Base-by-base conservation (phyloP, 1,284 basidiomycete genomes). In the Ceratobasidium sp. region DNA sequence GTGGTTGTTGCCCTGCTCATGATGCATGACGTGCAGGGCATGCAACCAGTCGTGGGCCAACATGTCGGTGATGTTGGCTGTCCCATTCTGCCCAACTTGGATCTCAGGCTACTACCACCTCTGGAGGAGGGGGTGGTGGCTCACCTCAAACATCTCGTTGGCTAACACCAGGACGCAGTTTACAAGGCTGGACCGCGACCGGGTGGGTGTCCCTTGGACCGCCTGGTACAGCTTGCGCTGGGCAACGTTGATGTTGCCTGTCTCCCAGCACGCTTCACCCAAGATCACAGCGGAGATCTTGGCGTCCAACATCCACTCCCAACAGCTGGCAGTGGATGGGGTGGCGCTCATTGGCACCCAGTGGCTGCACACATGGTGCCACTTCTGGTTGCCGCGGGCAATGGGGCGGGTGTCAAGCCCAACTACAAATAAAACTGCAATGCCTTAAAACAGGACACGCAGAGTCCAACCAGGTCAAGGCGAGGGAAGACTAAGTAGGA, bases 181-280 rank as follows among this genome's bases (percentile, higher is more conserved):
- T 1, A 15, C 15, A 2, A 61, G 58, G 58, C 18, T n/a, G 13
- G 58, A 61, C n/a, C 28, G 39, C 13, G 28, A 33, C 15, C 13
- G 2, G 26, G 15, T 18, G 18, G 58, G 58, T 3, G 18, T 33
- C 15, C 13, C 13, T 33, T 40, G 58, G 5, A 40, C 58, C 28
- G 15, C 58, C 58, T 61, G 28, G 39, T 33, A 61, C 39, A 61
- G 58, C 28, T 33, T 13, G 26, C 58, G 58, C 58, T 61, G 58
- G 12, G n/a, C 58, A 13, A 33, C 58, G 28, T 61, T 61, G 28
- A 61, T n/a, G 15, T 28, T n/a, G 58, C 58, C 58, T 10, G 39
- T 61, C 58, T 33, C 58, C 58, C 58, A 61, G 12, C 33, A 26
- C 15, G 15, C 26, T 18, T 33, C 28, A 12, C 39, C 58, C 26